A percentile compares a stretch with the other conserved stretches of the same genome.
Evolutionary conservation across 2,329 filamentous ascomycete species (phyloP).

Genomic region (Dothideomycetidae sp.): DNA sequence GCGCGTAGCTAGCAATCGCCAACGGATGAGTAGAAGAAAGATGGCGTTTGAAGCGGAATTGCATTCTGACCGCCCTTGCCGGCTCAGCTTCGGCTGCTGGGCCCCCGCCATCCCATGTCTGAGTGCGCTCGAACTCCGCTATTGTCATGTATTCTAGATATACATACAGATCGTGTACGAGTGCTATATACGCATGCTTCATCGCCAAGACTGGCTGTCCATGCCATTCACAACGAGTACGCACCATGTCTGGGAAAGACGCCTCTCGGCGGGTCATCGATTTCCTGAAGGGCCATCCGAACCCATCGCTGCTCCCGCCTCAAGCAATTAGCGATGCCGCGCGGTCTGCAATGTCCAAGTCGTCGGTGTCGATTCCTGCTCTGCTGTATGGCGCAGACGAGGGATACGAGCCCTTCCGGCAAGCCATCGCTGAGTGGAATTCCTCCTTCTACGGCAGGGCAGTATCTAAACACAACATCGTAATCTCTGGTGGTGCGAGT

Average conservation of each 20-base stretch:
- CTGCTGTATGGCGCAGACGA: constrained; percentile 68
- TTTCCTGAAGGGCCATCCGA: constrained; percentile 55
- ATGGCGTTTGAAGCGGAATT: no score
- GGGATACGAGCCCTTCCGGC: constrained; percentile 56
- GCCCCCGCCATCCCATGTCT: no score
- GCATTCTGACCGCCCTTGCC: no score
- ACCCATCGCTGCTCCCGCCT: constrained; percentile 49
- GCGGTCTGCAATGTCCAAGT: constrained; percentile 45
- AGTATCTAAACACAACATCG: constrained; percentile 47
- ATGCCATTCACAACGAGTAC: no score
- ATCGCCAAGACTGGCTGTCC: no score
- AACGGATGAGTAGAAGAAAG: no score
- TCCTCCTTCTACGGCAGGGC: constrained; percentile 42
- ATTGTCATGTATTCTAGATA: no score
- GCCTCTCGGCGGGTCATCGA: constrained; percentile 37
- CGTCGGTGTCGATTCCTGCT: constrained; percentile 44
- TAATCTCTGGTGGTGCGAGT: constrained; percentile 71
- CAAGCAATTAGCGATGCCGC: constrained; percentile 47
- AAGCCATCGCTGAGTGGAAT: constrained; percentile 58
- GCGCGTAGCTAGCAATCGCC: no score
- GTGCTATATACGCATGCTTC: no score
- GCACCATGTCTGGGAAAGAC: constrained; percentile 4
- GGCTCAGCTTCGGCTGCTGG: no score
- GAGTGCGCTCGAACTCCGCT: no score
- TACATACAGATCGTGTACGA: no score